Evolutionary conservation across 768 basidiomycete genomes (phyloP), one percentile per base, ranked within the genome.

Genomic region (Hemileccinum impolitum): DNA sequence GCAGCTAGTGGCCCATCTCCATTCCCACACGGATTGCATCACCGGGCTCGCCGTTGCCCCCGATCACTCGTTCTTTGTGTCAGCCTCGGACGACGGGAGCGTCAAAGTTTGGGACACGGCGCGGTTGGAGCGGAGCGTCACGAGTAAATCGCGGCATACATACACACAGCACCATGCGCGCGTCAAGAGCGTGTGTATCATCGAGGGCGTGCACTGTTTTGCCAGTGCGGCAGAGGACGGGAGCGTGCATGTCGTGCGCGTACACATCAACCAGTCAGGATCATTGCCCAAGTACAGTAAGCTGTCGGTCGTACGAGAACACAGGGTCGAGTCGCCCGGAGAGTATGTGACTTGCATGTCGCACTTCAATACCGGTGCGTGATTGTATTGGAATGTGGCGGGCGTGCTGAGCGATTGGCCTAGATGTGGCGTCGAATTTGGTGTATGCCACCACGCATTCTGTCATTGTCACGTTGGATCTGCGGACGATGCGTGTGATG

Each of bases 71-170:
- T 99, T 96, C 75, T 97, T 99, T 56, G 84, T 94, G 4, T 91
- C 95, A 0, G 84, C 89, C 32, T 95, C 93, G 1, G 85, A 98
- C 53, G 95, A 98, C 67, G 90, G 90, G 72, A 94, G 90, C 0
- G 84, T 94, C 61, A 94, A 93, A 65, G 77, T 90, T 36, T 96
- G 93, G 93, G 88, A 92, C 55, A 87, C 93, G 1, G 88, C 90
- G 8, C 76, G 93, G n/a, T 75, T 98, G 39, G 95, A 97, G 63
- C 79, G 94, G 48, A 97, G 93, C 66, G 90, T 96, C 15, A 91
- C 94, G 18, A 87, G 87, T 63, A 90, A 90, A 72, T 82, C 81
- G 47, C 65, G 86, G 54, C 78, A 86, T 61, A 85, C 84, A 2
- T 85, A 87, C 62, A 72, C 73, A n/a, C 78, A 84, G 42, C 81